Conservation (phyloP, 1,139 yeast genomes). For the Wickerhamomyces sp. region DNA sequence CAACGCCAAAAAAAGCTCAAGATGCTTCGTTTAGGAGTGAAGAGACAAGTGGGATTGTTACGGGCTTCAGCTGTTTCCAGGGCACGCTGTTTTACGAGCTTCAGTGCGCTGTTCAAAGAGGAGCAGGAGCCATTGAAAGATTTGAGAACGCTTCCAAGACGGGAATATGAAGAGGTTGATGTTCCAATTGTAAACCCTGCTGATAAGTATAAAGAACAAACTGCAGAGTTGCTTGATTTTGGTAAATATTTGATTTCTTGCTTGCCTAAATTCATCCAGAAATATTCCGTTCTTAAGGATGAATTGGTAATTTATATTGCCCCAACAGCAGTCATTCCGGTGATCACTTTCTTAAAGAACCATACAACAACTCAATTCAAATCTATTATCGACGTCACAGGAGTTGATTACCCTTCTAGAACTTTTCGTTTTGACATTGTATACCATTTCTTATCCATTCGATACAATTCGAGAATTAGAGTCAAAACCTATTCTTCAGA, state of each 20-base stretch:
- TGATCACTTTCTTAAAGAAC: slow-evolving; percentile 63
- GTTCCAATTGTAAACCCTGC: slow-evolving; percentile 75
- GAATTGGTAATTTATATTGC: slow-evolving; percentile 76
- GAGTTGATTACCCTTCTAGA: slow-evolving; percentile 83
- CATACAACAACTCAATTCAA: slow-evolving; percentile 83
- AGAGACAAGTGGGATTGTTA: background rate
- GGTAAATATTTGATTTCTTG: slow-evolving; percentile 78
- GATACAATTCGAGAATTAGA: slow-evolving; percentile 83
- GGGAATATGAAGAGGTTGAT: slow-evolving; percentile 32
- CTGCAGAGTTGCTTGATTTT: slow-evolving; percentile 76
- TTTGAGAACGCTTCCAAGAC: slow-evolving; percentile 19
- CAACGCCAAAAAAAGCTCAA: too few relatives aligned
- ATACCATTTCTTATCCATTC: slow-evolving; percentile 73
- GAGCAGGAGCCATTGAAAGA: slow-evolving; percentile 13
- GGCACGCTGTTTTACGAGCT: slow-evolving; percentile 1
- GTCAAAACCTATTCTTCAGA: slow-evolving; percentile 88
- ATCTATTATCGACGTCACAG: slow-evolving; percentile 76
- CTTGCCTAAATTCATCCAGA: slow-evolving; percentile 78
- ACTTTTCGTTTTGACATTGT: slow-evolving; percentile 84
- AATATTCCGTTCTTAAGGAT: slow-evolving; percentile 88
- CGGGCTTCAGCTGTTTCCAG: background rate
- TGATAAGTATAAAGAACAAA: slow-evolving; percentile 63
- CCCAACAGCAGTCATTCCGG: slow-evolving; percentile 71
- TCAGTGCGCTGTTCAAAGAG: background rate
- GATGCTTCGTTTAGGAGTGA: slow-evolving; percentile 5